Evolutionary conservation across 805 yeast species (phyloP), one percentile per base, ranked within the genome.

Genomic region (Vanderwaltozyma verrucispora): DNA sequence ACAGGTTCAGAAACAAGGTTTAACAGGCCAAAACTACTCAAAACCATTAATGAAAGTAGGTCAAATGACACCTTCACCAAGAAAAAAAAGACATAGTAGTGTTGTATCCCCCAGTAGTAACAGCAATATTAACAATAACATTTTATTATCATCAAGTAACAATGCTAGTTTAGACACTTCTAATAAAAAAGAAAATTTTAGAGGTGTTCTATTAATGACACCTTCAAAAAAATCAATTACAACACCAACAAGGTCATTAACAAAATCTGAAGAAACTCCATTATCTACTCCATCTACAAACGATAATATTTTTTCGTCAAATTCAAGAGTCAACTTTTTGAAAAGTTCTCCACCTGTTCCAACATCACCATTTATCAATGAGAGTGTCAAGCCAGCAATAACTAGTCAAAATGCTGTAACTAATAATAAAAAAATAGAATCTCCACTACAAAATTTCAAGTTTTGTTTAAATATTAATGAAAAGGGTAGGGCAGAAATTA

Each of bases 21-120:
- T 45, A 28, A 55, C 53, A 10, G 43, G 54, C 12, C 49, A 49
- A 16, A 46, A 45, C 16, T 56, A 53, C 30, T 45, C 57, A 3
- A 54, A 57, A 36, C 62, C 63, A 13, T 41, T 51, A 34, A 60
- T 59, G 64, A 56, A 56, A 40, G 55, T 59, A 2, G 58, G 56
- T n/a, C 41, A 46, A 23, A 36, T 46, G 32, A 51, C 51, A 9
- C 50, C 54, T 6, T 50, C 53, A n/a, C 53, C 54, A 14, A 44
- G 46, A 28, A 50, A 47, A 21, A 39, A 49, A 32, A 38, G 47
- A 23, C 30, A 21, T 7, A 26, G 27, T 16, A 30, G 34, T 26
- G 17, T 27, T 25, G 4, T 4, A 10, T 4, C 4, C 11, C 4
- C 32, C 8, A 18, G 30, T 13, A 15, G 28, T 17, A 36, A 40